Conservation (phyloP, 2,329 filamentous ascomycete genomes). For the Claviceps humidiphila region DNA sequence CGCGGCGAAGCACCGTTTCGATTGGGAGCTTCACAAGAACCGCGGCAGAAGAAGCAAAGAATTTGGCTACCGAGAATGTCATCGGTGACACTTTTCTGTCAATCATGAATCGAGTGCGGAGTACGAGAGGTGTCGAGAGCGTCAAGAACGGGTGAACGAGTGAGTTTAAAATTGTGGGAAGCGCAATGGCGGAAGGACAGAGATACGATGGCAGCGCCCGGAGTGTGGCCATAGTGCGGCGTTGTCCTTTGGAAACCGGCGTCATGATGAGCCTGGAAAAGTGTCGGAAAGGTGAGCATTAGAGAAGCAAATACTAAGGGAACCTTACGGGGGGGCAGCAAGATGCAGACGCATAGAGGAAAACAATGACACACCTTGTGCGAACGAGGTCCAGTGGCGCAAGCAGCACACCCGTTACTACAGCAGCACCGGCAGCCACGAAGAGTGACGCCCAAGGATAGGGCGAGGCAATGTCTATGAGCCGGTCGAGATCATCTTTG, state of each 20-base stretch:
- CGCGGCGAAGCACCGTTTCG: slow-evolving; percentile 81
- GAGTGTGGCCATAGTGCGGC: slow-evolving; percentile 66
- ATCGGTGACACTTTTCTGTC: slow-evolving; percentile 71
- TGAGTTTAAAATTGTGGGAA: slow-evolving; percentile 80
- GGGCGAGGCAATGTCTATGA: slow-evolving; percentile 59
- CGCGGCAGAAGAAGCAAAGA: slow-evolving; percentile 66
- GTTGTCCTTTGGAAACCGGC: slow-evolving; percentile 57
- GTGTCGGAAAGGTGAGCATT: background rate
- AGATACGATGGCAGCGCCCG: slow-evolving; percentile 66
- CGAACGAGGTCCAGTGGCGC: slow-evolving; percentile 82
- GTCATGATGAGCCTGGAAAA: slow-evolving; percentile 64
- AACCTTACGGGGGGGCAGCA: too few relatives aligned
- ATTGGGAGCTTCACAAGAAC: slow-evolving; percentile 79
- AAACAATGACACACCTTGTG: slow-evolving; percentile 36
- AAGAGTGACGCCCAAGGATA: slow-evolving; percentile 71
- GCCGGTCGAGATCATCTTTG: slow-evolving; percentile 62
- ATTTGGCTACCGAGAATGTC: slow-evolving; percentile 70
- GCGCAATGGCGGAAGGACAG: slow-evolving; percentile 55
- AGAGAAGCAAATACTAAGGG: background rate
- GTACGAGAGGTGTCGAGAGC: slow-evolving; percentile 68
- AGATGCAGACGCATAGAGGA: background rate
- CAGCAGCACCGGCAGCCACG: slow-evolving; percentile 51
- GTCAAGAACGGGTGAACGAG: slow-evolving; percentile 73
- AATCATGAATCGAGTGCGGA: slow-evolving; percentile 73
- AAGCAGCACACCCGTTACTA: slow-evolving; percentile 65